Percentiles rank a stretch among this genome's conserved stretches.
Evolutionary conservation across 805 yeast species (phyloP).

Genomic region (Cyberlindnera mrakii): DNA sequence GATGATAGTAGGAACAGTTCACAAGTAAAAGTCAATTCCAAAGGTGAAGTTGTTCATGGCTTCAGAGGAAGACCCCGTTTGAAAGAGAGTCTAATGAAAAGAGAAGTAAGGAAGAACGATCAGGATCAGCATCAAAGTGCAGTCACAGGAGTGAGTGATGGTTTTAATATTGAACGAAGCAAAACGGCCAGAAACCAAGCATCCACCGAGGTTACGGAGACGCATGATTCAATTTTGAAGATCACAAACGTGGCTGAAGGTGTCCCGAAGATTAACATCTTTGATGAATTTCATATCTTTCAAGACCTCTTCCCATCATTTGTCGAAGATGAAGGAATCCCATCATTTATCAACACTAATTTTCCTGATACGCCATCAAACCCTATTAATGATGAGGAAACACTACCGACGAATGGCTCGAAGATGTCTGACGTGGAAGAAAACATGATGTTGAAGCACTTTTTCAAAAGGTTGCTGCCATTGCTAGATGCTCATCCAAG

Average conservation of each 20-base stretch:
- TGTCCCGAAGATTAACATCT: conserved; percentile 6
- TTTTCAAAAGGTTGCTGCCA: conserved; percentile 47
- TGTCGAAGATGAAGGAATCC: conserved; percentile 10
- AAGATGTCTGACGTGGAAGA: conserved; percentile 39
- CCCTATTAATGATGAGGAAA: neutral
- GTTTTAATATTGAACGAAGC: neutral
- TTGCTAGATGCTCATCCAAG: conserved; percentile 54
- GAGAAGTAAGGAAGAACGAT: conserved; percentile 3
- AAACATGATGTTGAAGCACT: conserved; percentile 48
- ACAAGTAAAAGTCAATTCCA: conserved; percentile 17
- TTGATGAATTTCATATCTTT: conserved; percentile 22
- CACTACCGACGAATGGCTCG: conserved; percentile 1
- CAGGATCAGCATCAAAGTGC: too few species aligned
- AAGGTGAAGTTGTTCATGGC: conserved; percentile 34
- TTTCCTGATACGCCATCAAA: too few species aligned
- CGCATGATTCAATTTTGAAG: neutral
- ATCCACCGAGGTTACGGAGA: neutral
- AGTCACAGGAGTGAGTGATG: neutral
- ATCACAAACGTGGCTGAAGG: neutral
- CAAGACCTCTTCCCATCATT: conserved; percentile 23
- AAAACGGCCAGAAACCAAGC: neutral
- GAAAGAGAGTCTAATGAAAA: conserved; percentile 27
- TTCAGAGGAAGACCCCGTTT: conserved; percentile 39
- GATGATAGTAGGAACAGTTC: conserved; percentile 36
- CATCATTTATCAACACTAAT: conserved; percentile 11